Conservation (phyloP, 1,139 yeast species). For the Debaryomycetaceae sp. region DNA sequence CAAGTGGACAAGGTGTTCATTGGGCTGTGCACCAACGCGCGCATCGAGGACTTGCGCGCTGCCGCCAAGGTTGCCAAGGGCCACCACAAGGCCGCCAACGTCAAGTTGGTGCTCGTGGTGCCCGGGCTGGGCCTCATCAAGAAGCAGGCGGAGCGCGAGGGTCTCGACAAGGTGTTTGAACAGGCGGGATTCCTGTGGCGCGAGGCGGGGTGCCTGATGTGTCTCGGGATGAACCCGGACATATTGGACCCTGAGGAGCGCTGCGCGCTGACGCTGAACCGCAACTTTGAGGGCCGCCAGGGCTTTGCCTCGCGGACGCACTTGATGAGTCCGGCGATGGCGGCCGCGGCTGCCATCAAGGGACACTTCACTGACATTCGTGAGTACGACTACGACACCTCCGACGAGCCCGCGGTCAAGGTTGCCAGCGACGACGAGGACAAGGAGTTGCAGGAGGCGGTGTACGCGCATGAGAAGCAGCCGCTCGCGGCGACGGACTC, state of each 20-base stretch:
- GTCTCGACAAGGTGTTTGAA: slow-evolving; percentile 82
- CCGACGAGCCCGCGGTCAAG: slow-evolving; percentile 58
- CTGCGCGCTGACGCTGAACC: slow-evolving; percentile 97
- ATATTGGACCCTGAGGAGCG: slow-evolving; percentile 91
- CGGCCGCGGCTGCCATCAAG: slow-evolving; percentile 94
- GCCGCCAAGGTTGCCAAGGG: slow-evolving; percentile 95
- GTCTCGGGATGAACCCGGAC: slow-evolving; percentile 99
- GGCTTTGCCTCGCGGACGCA: slow-evolving; percentile 97
- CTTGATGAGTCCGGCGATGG: slow-evolving; percentile 98
- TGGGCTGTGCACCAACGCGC: slow-evolving; percentile 97
- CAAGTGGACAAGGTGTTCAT: slow-evolving; percentile 88
- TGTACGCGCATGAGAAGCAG: slow-evolving; percentile 65
- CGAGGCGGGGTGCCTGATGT: slow-evolving; percentile 99
- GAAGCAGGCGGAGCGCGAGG: slow-evolving; percentile 90
- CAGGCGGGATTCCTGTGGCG: slow-evolving; percentile 98
- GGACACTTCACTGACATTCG: slow-evolving; percentile 92
- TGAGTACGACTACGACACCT: slow-evolving; percentile 59
- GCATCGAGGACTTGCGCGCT: slow-evolving; percentile 93
- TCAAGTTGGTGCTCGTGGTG: slow-evolving; percentile 82
- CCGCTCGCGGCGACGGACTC: slow-evolving; percentile 36
- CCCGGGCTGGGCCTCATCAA: slow-evolving; percentile 97
- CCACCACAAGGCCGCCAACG: slow-evolving; percentile 76
- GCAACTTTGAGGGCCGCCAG: slow-evolving; percentile 99
- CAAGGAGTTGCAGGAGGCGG: slow-evolving; percentile 61
- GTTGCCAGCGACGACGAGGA: slow-evolving; percentile 54